A percentile compares a stretch with the other conserved stretches of the same genome.
These are phyloP conservation scores for Trichoderma sp. DNA, from an alignment of 2,329 filamentous ascomycete species.

Conservation along the genomic window DNA sequence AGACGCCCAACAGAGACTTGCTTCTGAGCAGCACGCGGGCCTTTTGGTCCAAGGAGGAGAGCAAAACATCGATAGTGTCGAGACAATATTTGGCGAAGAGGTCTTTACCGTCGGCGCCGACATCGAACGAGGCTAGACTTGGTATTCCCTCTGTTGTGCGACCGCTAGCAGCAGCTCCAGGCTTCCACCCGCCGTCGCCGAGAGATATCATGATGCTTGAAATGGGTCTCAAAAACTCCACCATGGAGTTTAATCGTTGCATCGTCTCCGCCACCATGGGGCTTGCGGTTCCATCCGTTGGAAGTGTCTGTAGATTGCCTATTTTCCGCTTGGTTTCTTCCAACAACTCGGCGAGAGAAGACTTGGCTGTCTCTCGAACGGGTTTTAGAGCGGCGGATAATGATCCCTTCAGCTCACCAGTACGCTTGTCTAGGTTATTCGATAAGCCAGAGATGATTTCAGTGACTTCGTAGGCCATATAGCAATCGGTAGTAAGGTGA, in stretches of 20 bases:
- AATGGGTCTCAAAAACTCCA: conserved; percentile 79
- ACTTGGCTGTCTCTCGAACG: conserved; percentile 86
- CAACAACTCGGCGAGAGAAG: conserved; percentile 75
- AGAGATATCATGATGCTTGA: conserved; percentile 88
- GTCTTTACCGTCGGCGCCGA: conserved; percentile 81
- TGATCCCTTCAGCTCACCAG: conserved; percentile 78
- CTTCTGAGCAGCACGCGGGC: conserved; percentile 69
- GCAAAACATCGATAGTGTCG: conserved; percentile 80
- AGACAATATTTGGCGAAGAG: conserved; percentile 87
- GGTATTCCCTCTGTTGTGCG: conserved; percentile 63
- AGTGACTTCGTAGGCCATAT: conserved; percentile 90
- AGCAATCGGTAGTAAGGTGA: conserved; percentile 87
- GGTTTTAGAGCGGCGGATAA: conserved; percentile 85
- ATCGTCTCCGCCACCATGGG: conserved; percentile 81
- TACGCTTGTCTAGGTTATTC: conserved; percentile 73
- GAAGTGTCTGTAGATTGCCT: conserved; percentile 62
- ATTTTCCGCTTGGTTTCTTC: conserved; percentile 77
- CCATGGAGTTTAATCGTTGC: conserved; percentile 80
- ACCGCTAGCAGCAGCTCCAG: conserved; percentile 46
- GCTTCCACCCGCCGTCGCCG: conserved; percentile 87
- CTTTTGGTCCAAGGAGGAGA: conserved; percentile 72
- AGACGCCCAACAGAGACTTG: conserved; percentile 79
- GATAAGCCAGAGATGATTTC: conserved; percentile 82
- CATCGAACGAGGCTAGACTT: conserved; percentile 75
- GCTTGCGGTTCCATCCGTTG: conserved; percentile 73